Evolutionary conservation across 768 basidiomycete species (phyloP).

Genomic region (Gymnopilus dilepis): DNA sequence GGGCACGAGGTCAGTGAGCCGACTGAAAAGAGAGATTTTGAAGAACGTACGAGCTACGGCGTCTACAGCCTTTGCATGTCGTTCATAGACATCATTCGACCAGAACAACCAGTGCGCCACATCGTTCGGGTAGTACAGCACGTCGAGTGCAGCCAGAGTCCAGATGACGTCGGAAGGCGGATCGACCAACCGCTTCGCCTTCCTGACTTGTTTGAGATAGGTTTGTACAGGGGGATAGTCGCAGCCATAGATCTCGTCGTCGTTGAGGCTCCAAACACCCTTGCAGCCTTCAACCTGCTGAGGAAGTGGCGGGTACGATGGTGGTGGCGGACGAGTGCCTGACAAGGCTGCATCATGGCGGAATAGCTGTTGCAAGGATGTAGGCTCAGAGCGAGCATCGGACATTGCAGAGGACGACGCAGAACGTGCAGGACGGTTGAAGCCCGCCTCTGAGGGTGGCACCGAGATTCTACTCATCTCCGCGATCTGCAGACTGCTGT

Average conservation of each 20-base stretch:
- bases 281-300: slow-evolving; percentile 38
- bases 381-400: slow-evolving; percentile 26
- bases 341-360: slow-evolving; percentile 9
- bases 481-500: slow-evolving; percentile 21
- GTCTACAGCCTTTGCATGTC: slow-evolving; percentile 58
- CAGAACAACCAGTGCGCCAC: slow-evolving; percentile 71
- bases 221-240: slow-evolving; percentile 53
- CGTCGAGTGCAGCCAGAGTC: slow-evolving; percentile 63
- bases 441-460: slow-evolving; percentile 14
- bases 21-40: slow-evolving; percentile 7
- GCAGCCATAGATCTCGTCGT: slow-evolving; percentile 46
- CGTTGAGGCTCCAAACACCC: slow-evolving; percentile 47
- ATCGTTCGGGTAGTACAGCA: slow-evolving; percentile 59
- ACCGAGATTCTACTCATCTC: slow-evolving; percentile 6
- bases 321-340: slow-evolving; percentile 29
- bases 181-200: slow-evolving; percentile 42
- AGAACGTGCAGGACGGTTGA: slow-evolving; percentile 18
- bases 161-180: slow-evolving; percentile 51
- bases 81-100: slow-evolving; percentile 49
- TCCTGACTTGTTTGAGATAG: slow-evolving; percentile 50
- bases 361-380: slow-evolving; percentile 6
- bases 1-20: background rate
- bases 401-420: slow-evolving; percentile 26
- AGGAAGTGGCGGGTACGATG: slow-evolving; percentile 24
- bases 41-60: slow-evolving; percentile 55